Conservation (phyloP, 2,329 filamentous ascomycete species). For the Pseudocercospora crystallina region DNA sequence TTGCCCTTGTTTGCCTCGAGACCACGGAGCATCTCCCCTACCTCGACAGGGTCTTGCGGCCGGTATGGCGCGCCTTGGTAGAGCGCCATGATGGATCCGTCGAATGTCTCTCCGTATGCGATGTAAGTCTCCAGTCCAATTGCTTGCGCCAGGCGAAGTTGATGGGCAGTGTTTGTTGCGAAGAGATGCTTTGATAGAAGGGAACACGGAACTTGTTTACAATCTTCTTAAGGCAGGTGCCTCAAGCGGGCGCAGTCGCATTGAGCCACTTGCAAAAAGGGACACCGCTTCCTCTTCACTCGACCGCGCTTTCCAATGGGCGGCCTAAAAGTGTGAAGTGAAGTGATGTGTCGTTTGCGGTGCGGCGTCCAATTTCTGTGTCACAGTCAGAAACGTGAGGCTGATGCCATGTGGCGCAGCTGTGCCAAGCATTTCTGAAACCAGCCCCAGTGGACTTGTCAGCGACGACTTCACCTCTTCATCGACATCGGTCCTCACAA, state of each 20-base stretch:
- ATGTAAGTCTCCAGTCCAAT: background rate
- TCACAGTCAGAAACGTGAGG: no score
- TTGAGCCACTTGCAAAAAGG: background rate
- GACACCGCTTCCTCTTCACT: background rate
- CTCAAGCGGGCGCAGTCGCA: background rate
- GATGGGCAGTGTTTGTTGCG: background rate
- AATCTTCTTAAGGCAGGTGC: background rate
- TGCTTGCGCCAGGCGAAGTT: background rate
- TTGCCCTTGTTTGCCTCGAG: constrained; percentile 62
- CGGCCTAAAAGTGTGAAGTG: no score
- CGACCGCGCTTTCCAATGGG: no score
- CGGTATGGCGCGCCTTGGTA: constrained; percentile 59
- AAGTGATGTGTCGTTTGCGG: no score
- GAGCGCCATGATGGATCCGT: constrained; percentile 51
- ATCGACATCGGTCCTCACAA: no score
- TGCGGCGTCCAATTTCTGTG: no score
- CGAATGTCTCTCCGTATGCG: background rate
- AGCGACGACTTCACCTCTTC: no score
- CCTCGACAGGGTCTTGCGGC: constrained; percentile 67
- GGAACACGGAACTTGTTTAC: background rate
- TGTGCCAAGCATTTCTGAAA: no score
- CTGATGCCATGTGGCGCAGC: no score
- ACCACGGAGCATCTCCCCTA: constrained; percentile 63
- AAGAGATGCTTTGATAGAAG: background rate
- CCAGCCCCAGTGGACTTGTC: no score